phyloP scores from a whole-genome alignment of 768 basidiomycete genomes.

The Boletus tomentosulus region DNA sequence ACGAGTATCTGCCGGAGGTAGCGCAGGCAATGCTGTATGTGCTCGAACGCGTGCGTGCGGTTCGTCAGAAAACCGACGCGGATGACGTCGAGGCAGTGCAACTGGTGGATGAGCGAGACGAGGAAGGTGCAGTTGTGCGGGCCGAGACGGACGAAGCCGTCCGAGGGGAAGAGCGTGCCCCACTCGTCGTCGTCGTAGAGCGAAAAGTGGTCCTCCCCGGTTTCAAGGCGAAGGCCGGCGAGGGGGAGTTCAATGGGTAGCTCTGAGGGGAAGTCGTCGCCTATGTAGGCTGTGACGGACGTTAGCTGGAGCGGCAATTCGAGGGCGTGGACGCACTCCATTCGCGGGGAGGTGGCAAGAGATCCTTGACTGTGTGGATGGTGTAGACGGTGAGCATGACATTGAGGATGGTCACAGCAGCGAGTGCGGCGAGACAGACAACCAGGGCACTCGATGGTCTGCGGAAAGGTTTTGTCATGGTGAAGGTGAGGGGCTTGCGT shows the following conservation, averaged over 20 bases:
- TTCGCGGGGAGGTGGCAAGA: constrained; percentile 14
- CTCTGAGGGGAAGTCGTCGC: too few relatives aligned
- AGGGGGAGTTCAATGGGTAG: too few relatives aligned
- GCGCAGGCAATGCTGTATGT: constrained; percentile 37
- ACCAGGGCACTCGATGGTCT: not conserved
- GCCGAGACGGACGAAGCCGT: too few relatives aligned
- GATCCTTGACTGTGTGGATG: constrained; percentile 10
- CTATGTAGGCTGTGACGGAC: too few relatives aligned
- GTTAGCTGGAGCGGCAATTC: too few relatives aligned
- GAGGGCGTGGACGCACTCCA: too few relatives aligned
- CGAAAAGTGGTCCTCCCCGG: too few relatives aligned
- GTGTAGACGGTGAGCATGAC: constrained; percentile 17
- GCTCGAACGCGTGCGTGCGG: constrained; percentile 22
- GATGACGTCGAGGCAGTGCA: constrained; percentile 43
- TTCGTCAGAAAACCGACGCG: constrained; percentile 28
- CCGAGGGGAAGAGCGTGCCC: too few relatives aligned
- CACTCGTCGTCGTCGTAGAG: too few relatives aligned
- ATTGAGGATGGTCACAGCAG: constrained; percentile 21
- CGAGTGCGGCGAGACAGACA: constrained; percentile 18
- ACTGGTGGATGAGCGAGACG: constrained; percentile 43
- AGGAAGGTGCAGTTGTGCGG: constrained; percentile 33
- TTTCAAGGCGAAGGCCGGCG: too few relatives aligned
- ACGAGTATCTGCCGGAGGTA: constrained; percentile 37
- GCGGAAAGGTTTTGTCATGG: too few relatives aligned
- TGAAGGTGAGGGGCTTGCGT: too few relatives aligned